These are phyloP conservation scores for Pulveroboletus ravenelii DNA, from an alignment of 768 basidiomycete genomes.

Conservation along the genomic window DNA sequence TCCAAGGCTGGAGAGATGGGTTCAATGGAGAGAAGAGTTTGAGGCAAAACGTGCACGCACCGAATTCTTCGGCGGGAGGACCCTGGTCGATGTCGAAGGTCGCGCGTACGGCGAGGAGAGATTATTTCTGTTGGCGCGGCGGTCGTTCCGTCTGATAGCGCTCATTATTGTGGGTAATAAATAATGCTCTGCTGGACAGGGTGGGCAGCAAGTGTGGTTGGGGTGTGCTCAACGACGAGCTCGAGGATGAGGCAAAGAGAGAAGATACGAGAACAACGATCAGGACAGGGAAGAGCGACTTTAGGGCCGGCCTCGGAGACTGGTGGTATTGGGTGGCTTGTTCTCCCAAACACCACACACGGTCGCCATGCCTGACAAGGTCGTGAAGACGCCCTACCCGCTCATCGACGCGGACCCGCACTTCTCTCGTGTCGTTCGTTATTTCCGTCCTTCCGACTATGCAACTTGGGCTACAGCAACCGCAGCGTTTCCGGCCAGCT, in stretches of 20 bases:
- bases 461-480: constrained; percentile 78
- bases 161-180: constrained; percentile 50
- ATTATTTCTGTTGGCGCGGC: constrained; percentile 33
- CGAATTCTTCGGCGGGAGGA: constrained; percentile 40
- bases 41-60: constrained; percentile 28
- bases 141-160: constrained; percentile 46
- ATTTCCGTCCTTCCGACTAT: constrained; percentile 87
- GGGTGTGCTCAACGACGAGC: constrained; percentile 5
- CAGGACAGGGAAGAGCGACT: constrained; percentile 16
- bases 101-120: constrained; percentile 57
- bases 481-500: constrained; percentile 71
- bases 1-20: constrained; percentile 39
- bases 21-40: constrained; percentile 9
- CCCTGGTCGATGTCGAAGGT: constrained; percentile 23
- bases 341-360: constrained; percentile 3
- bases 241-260: constrained; percentile 11
- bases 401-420: constrained; percentile 95
- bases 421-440: constrained; percentile 78
- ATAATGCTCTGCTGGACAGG: constrained; percentile 4
- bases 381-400: constrained; percentile 67
- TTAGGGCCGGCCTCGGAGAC: constrained; percentile 30
- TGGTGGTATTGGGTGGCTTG: constrained; percentile 7
- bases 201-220: background rate
- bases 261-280: constrained; percentile 22
- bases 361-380: constrained; percentile 39